Evolutionary conservation across 257 asterid genomes (phyloP).

Genomic region (Buddleja alternifolia): DNA sequence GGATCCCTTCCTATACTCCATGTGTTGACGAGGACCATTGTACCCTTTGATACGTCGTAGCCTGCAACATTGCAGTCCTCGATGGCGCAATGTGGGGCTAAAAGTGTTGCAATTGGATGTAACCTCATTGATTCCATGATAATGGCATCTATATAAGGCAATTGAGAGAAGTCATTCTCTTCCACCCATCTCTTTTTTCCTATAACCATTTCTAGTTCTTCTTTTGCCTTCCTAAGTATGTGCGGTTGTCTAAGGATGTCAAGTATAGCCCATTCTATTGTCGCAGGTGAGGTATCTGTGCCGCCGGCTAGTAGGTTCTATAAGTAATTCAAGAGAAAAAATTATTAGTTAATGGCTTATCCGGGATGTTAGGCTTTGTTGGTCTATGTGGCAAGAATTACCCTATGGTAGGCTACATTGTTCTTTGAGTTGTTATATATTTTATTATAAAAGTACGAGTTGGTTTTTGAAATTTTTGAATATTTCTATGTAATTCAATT

Average conservation of each 20-base stretch:
- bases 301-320: slow-evolving; percentile 33
- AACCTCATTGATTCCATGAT: slow-evolving; percentile 40
- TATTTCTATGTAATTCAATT: too few relatives aligned
- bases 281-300: slow-evolving; percentile 32
- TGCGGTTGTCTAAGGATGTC: slow-evolving; percentile 27
- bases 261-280: slow-evolving; percentile 30
- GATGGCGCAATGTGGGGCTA: slow-evolving; percentile 34
- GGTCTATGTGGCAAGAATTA: too few relatives aligned
- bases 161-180: slow-evolving; percentile 30
- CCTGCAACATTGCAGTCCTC: slow-evolving; percentile 40
- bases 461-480: too few relatives aligned
- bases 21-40: slow-evolving; percentile 25
- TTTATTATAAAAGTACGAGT: too few relatives aligned
- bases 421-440: too few relatives aligned
- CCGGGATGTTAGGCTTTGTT: too few relatives aligned
- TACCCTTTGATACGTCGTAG: slow-evolving; percentile 36
- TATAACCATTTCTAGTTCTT: slow-evolving; percentile 32
- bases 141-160: slow-evolving; percentile 40
- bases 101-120: slow-evolving; percentile 33
- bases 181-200: slow-evolving; percentile 41
- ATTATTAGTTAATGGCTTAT: neutral
- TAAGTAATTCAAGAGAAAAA: neutral
- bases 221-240: slow-evolving; percentile 28
- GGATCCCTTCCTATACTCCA: slow-evolving; percentile 42
- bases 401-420: too few relatives aligned